Base-by-base conservation (phyloP, 495 filamentous ascomycete genomes). In the Trichoderma asperelloides region DNA sequence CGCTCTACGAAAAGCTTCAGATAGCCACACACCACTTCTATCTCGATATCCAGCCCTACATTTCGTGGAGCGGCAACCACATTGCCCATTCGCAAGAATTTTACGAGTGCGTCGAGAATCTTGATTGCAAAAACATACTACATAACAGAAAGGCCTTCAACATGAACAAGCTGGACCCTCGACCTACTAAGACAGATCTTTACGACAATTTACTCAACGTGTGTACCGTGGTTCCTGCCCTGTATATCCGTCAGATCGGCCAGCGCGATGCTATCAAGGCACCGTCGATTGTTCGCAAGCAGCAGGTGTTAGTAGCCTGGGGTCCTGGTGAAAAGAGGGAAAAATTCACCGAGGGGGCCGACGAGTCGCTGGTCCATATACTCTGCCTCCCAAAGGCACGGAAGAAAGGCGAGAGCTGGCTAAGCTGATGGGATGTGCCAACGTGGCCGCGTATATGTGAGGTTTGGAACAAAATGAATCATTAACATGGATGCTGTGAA, bases 241-340 rank as follows among this genome's bases (percentile, higher is more conserved):
- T 76, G 23, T 69, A 69, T 51, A 72, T 74, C 67, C 69, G 68
- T 18, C 69, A 69, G 63, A 64, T 72, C 8, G 71, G 73, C 16
- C 70, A 49, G 62, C 68, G 70, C 2, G 65, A 69, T 39, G 63
- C 57, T 6, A 68, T 74, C 47, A 70, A 71, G 65, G 70, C 71
- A 43, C 70, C 71, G 2, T 51, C 40, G 7, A 33, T 73, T 2
- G 67, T 75, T 11, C 71, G 71, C 30, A 69, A 65, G 68, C 73
- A 76, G 67, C 70, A 71, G 23, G 66, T 76, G 68, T 65, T 75
- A 4, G 71, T 77, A 3, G 75, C 72, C 1, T 77, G 71, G 71
- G 73, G 71, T 2, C 9, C 45, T 12, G 18, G 69, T 18, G 71
- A 73, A 49, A 69, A 68, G 68, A 65, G 57, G 28, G 66, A 72